Conservation (phyloP, 176 grass and related monocot species). For the Puccinellia tenuiflora region DNA sequence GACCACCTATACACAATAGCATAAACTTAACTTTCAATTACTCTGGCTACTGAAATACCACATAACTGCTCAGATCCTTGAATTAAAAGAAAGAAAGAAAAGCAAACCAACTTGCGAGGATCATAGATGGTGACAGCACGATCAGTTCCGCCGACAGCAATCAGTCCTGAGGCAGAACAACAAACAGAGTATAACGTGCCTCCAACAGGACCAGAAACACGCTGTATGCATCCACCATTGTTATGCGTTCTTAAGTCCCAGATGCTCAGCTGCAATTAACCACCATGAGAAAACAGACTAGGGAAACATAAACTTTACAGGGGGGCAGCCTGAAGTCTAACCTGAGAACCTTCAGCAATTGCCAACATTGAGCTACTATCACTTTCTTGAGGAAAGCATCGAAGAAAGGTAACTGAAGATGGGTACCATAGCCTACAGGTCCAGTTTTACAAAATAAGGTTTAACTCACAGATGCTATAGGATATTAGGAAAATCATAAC, state of each 20-base stretch:
- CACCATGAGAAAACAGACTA: constrained; percentile 13
- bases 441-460: constrained; percentile 15
- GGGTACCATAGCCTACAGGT: constrained; percentile 75
- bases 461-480: neutral
- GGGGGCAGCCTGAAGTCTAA: constrained; percentile 17
- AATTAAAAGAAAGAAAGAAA: neutral
- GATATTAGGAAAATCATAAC: neutral
- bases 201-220: constrained; percentile 60
- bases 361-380: constrained; percentile 51
- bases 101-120: constrained; percentile 60
- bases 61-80: neutral
- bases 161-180: constrained; percentile 48
- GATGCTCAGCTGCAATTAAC: constrained; percentile 66
- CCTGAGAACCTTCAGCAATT: constrained; percentile 93
- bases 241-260: constrained; percentile 84
- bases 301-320: neutral
- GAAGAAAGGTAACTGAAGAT: constrained; percentile 68
- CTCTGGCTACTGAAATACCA: neutral
- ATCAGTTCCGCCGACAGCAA: constrained; percentile 80
- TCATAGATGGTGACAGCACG: constrained; percentile 73
- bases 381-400: constrained; percentile 42
- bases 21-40: neutral
- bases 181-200: constrained; percentile 68
- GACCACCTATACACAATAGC: constrained; percentile 63
- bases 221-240: constrained; percentile 78